phyloP scores from a whole-genome alignment of 495 filamentous ascomycete species.

The Penicillium dipodomyicola region DNA sequence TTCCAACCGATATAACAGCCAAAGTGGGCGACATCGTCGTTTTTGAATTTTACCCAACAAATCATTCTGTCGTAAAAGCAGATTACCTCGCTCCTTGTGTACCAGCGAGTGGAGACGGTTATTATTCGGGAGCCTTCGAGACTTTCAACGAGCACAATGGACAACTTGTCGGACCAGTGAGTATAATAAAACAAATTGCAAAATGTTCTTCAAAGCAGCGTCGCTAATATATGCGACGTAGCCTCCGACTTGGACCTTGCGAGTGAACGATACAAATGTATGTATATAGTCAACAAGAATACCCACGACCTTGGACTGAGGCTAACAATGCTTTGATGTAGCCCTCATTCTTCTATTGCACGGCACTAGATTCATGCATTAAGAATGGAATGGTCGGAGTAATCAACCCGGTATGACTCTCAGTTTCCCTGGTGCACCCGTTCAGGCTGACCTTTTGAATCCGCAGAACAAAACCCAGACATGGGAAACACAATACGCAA shows the following conservation, averaged over 20 bases:
- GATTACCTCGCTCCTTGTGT: constrained; percentile 57
- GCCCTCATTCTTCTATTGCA: constrained; percentile 45
- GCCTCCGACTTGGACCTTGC: constrained; percentile 38
- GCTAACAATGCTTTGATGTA: constrained; percentile 10
- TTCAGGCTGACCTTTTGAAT: neutral
- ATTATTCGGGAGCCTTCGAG: constrained; percentile 42
- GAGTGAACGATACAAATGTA: constrained; percentile 37
- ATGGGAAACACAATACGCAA: constrained; percentile 33
- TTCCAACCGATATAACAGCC: constrained; percentile 51
- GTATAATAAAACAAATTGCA: neutral
- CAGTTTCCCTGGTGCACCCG: neutral
- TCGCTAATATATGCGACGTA: constrained; percentile 9
- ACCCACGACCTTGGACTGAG: neutral
- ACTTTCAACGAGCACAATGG: constrained; percentile 31
- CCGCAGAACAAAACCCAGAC: constrained; percentile 34
- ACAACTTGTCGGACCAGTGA: constrained; percentile 32
- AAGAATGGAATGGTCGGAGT: constrained; percentile 45
- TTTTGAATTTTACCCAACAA: constrained; percentile 61
- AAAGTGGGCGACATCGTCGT: constrained; percentile 53
- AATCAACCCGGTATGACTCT: constrained; percentile 37
- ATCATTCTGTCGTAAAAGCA: constrained; percentile 61
- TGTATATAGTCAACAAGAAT: neutral
- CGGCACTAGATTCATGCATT: constrained; percentile 39
- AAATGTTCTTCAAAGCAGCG: neutral
- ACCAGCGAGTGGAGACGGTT: constrained; percentile 40